These are phyloP conservation scores for Venturia effusa DNA, from an alignment of 2,329 filamentous ascomycete genomes.

Conservation along the genomic window DNA sequence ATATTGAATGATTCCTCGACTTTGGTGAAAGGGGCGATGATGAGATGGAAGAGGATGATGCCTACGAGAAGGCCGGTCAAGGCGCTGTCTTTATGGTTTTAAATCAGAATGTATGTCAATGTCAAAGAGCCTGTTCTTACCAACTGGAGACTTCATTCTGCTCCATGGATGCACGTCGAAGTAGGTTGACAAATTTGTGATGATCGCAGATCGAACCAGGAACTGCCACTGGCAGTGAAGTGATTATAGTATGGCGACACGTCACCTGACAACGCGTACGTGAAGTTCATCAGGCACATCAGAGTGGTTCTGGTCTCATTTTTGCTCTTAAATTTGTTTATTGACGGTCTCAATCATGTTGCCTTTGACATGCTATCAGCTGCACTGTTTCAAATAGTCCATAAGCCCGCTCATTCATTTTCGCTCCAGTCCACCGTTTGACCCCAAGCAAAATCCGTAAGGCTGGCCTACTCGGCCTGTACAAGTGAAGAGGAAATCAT, in stretches of 20 bases:
- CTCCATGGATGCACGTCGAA: not conserved
- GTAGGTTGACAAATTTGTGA: not conserved
- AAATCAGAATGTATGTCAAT: not conserved
- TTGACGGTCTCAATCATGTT: not conserved
- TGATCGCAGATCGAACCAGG: not conserved
- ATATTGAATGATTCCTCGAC: slow-evolving; percentile 98
- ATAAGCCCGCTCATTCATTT: not conserved
- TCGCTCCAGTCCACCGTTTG: not conserved
- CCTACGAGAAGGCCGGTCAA: slow-evolving; percentile 46
- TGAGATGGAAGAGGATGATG: slow-evolving; percentile 57
- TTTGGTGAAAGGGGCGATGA: slow-evolving; percentile 79
- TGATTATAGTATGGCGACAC: no score
- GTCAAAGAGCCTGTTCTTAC: not conserved
- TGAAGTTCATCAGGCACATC: not conserved
- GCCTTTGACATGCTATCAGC: not conserved
- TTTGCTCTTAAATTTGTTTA: not conserved
- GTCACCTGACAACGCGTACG: not conserved
- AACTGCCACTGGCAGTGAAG: no score
- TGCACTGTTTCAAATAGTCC: not conserved
- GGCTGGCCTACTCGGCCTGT: not conserved
- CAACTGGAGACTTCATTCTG: not conserved
- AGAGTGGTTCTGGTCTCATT: not conserved
- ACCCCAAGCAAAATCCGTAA: not conserved
- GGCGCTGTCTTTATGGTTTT: not conserved
- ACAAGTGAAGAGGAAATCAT: not conserved